Evolutionary conservation across 257 asterid species (phyloP).

Genomic region (Solanum virginianum): DNA sequence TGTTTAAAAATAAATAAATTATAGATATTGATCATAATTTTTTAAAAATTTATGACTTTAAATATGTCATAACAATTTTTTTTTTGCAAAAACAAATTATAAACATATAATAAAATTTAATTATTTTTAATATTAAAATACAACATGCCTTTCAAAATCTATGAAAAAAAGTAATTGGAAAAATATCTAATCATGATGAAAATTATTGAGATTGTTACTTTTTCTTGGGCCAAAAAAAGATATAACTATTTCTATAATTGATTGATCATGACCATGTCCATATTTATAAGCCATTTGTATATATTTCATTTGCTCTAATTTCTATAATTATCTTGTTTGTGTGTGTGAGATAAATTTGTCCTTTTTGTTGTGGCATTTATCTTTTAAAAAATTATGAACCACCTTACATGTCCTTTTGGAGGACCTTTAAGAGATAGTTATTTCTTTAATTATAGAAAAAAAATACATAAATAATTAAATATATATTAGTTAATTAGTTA

Average conservation of each 20-base stretch:
- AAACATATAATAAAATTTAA: background rate
- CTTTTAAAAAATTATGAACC: background rate
- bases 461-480: too few relatives aligned
- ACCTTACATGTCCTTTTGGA: background rate
- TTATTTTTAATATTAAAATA: background rate
- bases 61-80: background rate
- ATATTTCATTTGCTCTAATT: background rate
- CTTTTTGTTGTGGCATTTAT: background rate
- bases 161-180: background rate
- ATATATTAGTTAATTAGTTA: too few relatives aligned
- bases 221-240: background rate
- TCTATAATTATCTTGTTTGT: background rate
- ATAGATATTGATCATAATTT: background rate
- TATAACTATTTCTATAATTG: background rate
- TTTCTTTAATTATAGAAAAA: too few relatives aligned
- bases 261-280: background rate
- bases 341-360: background rate
- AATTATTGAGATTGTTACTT: background rate
- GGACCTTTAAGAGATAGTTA: background rate
- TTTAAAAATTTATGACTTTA: background rate
- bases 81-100: background rate
- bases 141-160: background rate
- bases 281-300: background rate
- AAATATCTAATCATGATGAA: background rate
- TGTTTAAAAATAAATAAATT: background rate